These are phyloP conservation scores for Anisodus tanguticus DNA, from an alignment of 257 asterid species.

Conservation along the genomic window DNA sequence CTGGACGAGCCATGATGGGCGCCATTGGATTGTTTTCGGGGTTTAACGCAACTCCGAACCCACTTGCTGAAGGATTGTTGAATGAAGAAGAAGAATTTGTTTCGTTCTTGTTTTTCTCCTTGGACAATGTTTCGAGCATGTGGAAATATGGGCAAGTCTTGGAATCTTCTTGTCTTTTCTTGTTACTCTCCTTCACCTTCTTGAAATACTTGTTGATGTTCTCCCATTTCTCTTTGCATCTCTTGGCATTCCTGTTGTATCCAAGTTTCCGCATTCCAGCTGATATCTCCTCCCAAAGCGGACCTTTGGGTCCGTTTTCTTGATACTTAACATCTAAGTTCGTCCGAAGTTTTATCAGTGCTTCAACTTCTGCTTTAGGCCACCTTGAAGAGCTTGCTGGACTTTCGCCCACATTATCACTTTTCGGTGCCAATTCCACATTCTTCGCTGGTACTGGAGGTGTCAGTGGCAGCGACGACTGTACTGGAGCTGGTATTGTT, in stretches of 20 bases:
- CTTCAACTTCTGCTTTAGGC: slow-evolving; percentile 92
- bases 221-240: slow-evolving; percentile 99
- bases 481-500: slow-evolving; percentile 22
- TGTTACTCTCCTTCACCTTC: slow-evolving; percentile 89
- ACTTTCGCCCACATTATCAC: slow-evolving; percentile 49
- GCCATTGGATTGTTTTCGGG: slow-evolving; percentile 50
- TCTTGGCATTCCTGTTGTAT: slow-evolving; percentile 72
- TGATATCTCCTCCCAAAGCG: slow-evolving; percentile 94
- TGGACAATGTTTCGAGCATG: slow-evolving; percentile 83
- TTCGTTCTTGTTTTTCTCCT: slow-evolving; percentile 53
- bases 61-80: slow-evolving; percentile 33
- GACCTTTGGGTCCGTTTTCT: slow-evolving; percentile 90
- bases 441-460: slow-evolving; percentile 25
- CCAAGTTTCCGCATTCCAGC: slow-evolving; percentile 68
- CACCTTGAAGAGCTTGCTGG: slow-evolving; percentile 71
- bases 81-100: slow-evolving; percentile 4
- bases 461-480: slow-evolving; percentile 27
- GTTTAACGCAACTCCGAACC: slow-evolving; percentile 18
- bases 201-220: slow-evolving; percentile 93
- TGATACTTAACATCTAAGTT: slow-evolving; percentile 73
- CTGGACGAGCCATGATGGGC: slow-evolving; percentile 92
- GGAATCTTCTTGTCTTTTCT: slow-evolving; percentile 79
- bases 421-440: slow-evolving; percentile 33
- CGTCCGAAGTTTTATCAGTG: slow-evolving; percentile 71
- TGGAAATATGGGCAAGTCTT: slow-evolving; percentile 93